These are phyloP conservation scores for Phytophthora chlamydospora DNA, from an alignment of 352 stramenopile genomes.

Conservation along the genomic window DNA sequence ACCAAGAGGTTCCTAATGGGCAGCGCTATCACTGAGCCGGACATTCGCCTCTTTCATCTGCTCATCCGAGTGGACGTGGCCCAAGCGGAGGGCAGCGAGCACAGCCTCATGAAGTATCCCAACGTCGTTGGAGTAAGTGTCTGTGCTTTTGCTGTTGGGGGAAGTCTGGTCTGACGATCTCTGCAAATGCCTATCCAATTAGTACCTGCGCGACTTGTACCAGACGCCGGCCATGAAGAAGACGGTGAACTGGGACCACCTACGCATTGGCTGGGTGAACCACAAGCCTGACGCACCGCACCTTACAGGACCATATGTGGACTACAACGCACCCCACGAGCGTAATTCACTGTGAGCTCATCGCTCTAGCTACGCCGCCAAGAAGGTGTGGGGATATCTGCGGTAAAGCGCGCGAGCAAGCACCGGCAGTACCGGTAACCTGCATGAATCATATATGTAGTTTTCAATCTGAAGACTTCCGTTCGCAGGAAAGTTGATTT, in stretches of 20 bases:
- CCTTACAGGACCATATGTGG: constrained; percentile 49
- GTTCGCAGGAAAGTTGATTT: no score
- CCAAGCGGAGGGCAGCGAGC: constrained; percentile 29
- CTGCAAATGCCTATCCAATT: constrained; percentile 1
- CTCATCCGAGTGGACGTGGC: constrained; percentile 36
- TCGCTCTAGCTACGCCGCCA: no score
- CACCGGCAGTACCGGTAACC: no score
- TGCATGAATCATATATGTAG: no score
- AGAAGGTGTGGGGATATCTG: no score
- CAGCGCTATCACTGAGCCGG: constrained; percentile 34
- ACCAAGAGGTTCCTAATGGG: constrained; percentile 7
- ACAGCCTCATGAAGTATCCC: constrained; percentile 48
- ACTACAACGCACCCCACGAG: constrained; percentile 35
- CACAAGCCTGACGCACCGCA: constrained; percentile 79
- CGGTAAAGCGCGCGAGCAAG: no score
- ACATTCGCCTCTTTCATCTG: constrained; percentile 43
- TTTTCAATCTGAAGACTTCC: no score
- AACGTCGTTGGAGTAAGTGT: constrained; percentile 41
- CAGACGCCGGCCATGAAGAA: constrained; percentile 68
- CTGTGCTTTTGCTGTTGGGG: neutral
- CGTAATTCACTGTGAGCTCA: constrained; percentile 6
- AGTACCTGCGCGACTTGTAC: constrained; percentile 65
- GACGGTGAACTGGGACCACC: constrained; percentile 87
- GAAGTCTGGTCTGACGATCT: neutral
- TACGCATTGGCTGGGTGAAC: constrained; percentile 87